Evolutionary conservation across 306 rosid species (phyloP), one percentile per base, ranked within the genome.

Genomic region (Vigna angularis): DNA sequence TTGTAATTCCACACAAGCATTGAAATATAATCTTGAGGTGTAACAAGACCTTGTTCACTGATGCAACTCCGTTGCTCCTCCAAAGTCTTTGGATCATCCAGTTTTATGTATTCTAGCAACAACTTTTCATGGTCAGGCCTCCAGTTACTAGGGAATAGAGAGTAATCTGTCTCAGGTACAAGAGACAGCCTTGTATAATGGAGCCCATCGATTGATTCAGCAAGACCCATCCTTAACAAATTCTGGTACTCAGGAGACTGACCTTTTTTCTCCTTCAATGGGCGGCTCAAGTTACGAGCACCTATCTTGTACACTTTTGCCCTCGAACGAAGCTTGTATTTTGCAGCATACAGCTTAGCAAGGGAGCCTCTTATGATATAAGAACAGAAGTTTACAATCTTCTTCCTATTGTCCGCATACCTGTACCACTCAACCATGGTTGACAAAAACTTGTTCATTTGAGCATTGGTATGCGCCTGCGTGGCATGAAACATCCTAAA

Each of bases 1-100:
- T 94, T 94, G 83, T 92, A 92, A 83, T 94, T 94, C 98, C 98
- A 94, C 50, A 94, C 98, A 81, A 94, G 98, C 97, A 92, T 92
- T 51, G 98, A 94, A 73, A 89, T 82, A 76, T 92, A 92, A 84
- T 94, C 97, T 79, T 94, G 98, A 45, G 97, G 95, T 15, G 96
- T 76, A 76, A 94, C 90, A 78, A 92, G 98, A 50, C 98, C 98
- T 67, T 87, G 90, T 70, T 94, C 95, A 79, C 59, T 66, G 38
- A 89, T 90, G 83, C 86, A 75, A 66, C 84, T 71, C 82, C 69
- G 81, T 50, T 90, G 97, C 70, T 89, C 97, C 86, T 92, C 97
- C 53, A 89, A 53, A 22, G 93, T 92, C 75, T 82, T 88, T 42
- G 92, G 97, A 90, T 94, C 92, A 76, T 86, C 97, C 3, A 92